Conservation (phyloP, 176 grass and related monocot species). For the Triticum dicoccoides region DNA sequence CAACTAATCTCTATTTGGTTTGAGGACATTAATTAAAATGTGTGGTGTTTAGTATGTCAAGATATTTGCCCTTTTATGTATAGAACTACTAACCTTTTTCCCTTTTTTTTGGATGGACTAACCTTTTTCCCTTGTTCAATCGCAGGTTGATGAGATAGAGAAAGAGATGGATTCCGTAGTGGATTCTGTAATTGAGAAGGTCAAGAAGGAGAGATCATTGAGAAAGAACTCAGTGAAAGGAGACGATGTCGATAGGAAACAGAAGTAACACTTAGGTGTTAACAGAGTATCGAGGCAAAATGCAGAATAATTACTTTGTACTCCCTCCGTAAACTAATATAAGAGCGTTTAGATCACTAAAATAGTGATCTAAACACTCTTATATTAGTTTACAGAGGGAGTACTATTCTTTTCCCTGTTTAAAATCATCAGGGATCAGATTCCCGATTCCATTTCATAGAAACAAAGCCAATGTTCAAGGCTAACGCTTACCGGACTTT, state of each 20-base stretch:
- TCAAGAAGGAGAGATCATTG: not conserved
- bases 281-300: not conserved
- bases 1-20: not conserved
- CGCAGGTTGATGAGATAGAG: slow-evolving; percentile 53
- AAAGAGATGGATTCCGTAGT: slow-evolving; percentile 44
- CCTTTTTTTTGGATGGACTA: not conserved
- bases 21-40: not conserved
- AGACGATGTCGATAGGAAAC: not conserved
- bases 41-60: not conserved
- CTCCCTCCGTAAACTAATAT: too few relatives aligned
- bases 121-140: not conserved
- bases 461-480: not conserved
- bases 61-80: not conserved
- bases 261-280: not conserved
- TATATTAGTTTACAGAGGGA: too few relatives aligned
- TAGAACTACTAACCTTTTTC: not conserved
- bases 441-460: not conserved
- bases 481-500: not conserved
- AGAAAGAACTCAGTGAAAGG: not conserved
- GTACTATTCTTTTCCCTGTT: not conserved
- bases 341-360: too few relatives aligned
- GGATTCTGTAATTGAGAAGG: slow-evolving; percentile 42
- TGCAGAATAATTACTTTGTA: not conserved
- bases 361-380: too few relatives aligned
- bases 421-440: not conserved